Evolutionary conservation across 345 rosid species (phyloP), one percentile per base, ranked within the genome.

Genomic region (Linum usitatissimum): DNA sequence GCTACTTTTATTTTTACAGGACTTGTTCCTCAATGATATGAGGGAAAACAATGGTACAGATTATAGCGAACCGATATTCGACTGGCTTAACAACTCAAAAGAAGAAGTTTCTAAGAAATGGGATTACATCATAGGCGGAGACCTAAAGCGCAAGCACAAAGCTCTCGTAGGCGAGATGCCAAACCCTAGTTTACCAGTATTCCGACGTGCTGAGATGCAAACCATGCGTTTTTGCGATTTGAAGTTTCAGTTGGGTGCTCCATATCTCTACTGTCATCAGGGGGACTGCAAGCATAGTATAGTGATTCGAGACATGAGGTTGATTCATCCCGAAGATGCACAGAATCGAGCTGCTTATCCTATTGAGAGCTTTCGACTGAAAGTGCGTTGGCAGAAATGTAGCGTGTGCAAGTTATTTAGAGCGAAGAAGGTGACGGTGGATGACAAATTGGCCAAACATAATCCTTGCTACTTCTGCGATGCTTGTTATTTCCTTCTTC

Each of bases 191-290:
- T 55, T 89, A 71, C 97, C 97, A 59, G 73, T 58, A 42, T 84
- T 87, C 56, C 79, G 68, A 72, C 71, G 81, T 14, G 69, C 61
- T 17, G 78, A 80, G 8, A 87, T 89, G 98, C 85, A 83, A 31
- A 79, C 56, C 56, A 71, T 82, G 55, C 75, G 80, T 59, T 84
- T 92, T 70, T 75, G 85, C 66, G 90, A 89, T 66, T 63, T 87
- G 67, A 79, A 76, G 71, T 84, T 89, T 81, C 82, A 79, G 66
- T 82, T 89, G 13, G 98, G 97, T 75, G 91, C 97, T 21, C 85
- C 77, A 18, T 92, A 89, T 69, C 79, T 89, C 34, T 92, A 85
- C 55, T 89, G 93, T 72, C 98, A 92, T 68, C 98, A 88, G 98
- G 97, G 98, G 61, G 86, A 75, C 54, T 90, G 99, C 82, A 89